phyloP scores from a whole-genome alignment of 768 basidiomycete species.

The Calocybe gangraenosa region DNA sequence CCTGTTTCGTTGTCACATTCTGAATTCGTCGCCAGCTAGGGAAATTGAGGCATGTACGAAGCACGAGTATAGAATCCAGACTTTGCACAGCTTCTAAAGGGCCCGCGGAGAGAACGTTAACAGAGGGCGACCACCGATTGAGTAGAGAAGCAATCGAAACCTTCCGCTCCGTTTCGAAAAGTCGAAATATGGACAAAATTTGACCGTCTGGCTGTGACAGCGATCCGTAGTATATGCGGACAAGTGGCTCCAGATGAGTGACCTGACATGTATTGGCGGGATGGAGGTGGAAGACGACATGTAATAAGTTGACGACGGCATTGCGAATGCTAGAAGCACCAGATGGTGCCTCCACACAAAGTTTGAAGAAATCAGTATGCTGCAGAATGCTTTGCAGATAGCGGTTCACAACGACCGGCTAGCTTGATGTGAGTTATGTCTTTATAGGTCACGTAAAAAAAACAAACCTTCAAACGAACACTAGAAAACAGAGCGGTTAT shows the following conservation, averaged over 20 bases:
- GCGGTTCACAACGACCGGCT: conserved; percentile 73
- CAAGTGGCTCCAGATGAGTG: conserved; percentile 75
- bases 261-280: conserved; percentile 84
- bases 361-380: conserved; percentile 55
- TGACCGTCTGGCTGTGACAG: conserved; percentile 58
- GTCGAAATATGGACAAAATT: conserved; percentile 69
- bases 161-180: conserved; percentile 73
- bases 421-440: conserved; percentile 13
- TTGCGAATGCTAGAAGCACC: conserved; percentile 32
- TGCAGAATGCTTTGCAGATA: conserved; percentile 74
- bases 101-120: conserved; percentile 36
- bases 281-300: conserved; percentile 68
- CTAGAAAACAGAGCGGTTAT: conserved; percentile 34
- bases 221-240: conserved; percentile 72
- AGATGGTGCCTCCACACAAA: conserved; percentile 27
- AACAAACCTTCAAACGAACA: conserved; percentile 57
- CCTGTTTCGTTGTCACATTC: conserved; percentile 25
- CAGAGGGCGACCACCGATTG: conserved; percentile 55
- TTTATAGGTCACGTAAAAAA: neutral
- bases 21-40: conserved; percentile 59
- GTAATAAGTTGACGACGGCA: conserved; percentile 51
- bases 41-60: conserved; percentile 69
- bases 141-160: conserved; percentile 63
- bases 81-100: conserved; percentile 64
- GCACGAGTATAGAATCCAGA: conserved; percentile 63